Conservation (phyloP, 2,329 filamentous ascomycete genomes). For the Pyrenophora seminiperda region DNA sequence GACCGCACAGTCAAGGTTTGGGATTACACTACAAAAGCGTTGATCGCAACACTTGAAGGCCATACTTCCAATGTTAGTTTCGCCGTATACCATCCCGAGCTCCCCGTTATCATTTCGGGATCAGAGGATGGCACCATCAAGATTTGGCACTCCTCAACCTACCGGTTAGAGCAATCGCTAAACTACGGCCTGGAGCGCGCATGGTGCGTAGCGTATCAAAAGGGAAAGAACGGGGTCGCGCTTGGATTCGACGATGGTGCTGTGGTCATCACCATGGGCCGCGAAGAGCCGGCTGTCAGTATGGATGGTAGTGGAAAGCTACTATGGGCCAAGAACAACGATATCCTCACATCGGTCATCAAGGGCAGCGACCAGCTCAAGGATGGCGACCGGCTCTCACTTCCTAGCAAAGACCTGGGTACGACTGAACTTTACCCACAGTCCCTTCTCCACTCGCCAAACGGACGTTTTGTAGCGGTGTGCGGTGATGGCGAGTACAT, state of each 20-base stretch:
- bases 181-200: slow-evolving; percentile 95
- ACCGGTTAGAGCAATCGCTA: slow-evolving; percentile 91
- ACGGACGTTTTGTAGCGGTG: slow-evolving; percentile 85
- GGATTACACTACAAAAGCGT: slow-evolving; percentile 98
- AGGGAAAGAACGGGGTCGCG: slow-evolving; percentile 90
- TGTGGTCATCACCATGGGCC: slow-evolving; percentile 95
- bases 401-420: slow-evolving; percentile 92
- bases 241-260: slow-evolving; percentile 98
- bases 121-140: slow-evolving; percentile 97
- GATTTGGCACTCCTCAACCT: slow-evolving; percentile 98
- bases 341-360: slow-evolving; percentile 93
- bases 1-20: slow-evolving; percentile 97
- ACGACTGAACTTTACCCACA: slow-evolving; percentile 97
- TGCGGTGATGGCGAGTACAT: slow-evolving; percentile 99
- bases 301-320: slow-evolving; percentile 97
- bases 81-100: slow-evolving; percentile 94
- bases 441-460: slow-evolving; percentile 92
- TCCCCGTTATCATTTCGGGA: slow-evolving; percentile 96
- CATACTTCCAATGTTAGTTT: slow-evolving; percentile 99
- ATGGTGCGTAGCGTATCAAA: slow-evolving; percentile 97
- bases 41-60: slow-evolving; percentile 94
- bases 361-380: slow-evolving; percentile 89
- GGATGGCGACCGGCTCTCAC: slow-evolving; percentile 82
- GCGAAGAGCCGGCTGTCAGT: slow-evolving; percentile 94
- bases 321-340: slow-evolving; percentile 93